Evolutionary conservation across 169 alveolate species (phyloP).

Genomic region (Perkinsus olseni): DNA sequence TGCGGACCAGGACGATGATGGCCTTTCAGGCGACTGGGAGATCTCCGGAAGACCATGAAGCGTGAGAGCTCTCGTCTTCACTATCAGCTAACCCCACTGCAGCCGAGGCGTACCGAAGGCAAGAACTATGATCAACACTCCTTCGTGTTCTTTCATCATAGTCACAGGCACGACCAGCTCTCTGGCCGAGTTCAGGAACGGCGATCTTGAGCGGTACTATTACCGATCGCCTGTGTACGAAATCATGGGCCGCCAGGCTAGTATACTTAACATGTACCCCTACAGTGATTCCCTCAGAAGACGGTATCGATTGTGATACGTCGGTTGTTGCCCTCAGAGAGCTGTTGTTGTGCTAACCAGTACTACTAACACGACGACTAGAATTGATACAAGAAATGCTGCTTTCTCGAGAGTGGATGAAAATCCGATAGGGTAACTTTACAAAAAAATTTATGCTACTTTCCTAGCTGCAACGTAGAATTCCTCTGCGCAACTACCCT

Average conservation of each 20-base stretch:
- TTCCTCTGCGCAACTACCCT: too few species aligned
- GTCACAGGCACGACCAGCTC: not conserved
- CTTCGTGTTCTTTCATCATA: not conserved
- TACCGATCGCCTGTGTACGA: not conserved
- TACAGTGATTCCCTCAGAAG: not conserved
- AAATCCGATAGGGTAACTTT: too few species aligned
- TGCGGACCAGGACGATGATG: too few species aligned
- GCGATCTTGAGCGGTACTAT: not conserved
- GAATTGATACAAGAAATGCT: too few species aligned
- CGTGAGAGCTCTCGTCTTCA: not conserved
- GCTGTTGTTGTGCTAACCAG: too few species aligned
- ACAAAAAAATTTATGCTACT: too few species aligned
- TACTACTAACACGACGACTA: too few species aligned
- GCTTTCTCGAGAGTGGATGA: too few species aligned
- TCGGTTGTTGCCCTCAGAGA: too few species aligned
- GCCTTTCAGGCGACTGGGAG: not conserved
- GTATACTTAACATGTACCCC: not conserved
- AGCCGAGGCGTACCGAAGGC: too few species aligned
- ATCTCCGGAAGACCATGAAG: not conserved
- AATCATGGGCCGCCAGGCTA: not conserved
- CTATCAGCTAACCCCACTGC: not conserved
- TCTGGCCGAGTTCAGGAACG: not conserved
- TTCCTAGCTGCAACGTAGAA: too few species aligned
- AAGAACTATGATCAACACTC: not conserved
- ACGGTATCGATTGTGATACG: not conserved